Evolutionary conservation across 768 basidiomycete species (phyloP), one percentile per base, ranked within the genome.

Genomic region (Cystobasidium tubakii): DNA sequence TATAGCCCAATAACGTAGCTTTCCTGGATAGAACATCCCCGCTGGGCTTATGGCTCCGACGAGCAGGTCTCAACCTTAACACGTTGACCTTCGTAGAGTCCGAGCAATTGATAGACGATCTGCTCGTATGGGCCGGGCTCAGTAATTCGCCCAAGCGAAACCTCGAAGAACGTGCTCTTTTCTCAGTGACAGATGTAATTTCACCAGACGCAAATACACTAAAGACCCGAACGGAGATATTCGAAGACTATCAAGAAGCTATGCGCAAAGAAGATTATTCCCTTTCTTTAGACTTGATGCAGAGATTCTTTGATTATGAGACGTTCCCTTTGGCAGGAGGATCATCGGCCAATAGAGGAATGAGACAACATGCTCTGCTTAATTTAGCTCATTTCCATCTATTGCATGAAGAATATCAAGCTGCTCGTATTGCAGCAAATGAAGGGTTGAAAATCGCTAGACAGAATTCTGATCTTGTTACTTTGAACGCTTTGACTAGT

Each of bases 281-380:
- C 15, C 12, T 4, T 4, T 34, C 69, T 3, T 36, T 71, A n/a
- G 29, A 53, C 6, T 25, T 31, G 21, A 31, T 62, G 33, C 21
- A 23, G 15, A n/a, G 44, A 27, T 71, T 71, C 34, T 71, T 71
- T 36, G 69, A 71, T 53, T 71, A 34, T 55, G 69, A 71, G 19
- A 29, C 55, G 3, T 36, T 34, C 19, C 69, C 69, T 9, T 60
- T 71, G 15, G 7, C 29, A 10, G 69, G 69, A 10, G 69, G 69
- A 34, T 17, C 55, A 25, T 21, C 27, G 3, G 55, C 31, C 13
- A 71, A 71, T 46, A 55, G 55, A 55, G 69, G 69, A n/a, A 57
- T 71, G 69, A 46, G 69, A 29, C 69, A 71, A 53, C 69, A 71
- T 36, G 69, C 69, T 36, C 36, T 71, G 17, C 69, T 71, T 19